Percentiles rank a stretch among this genome's conserved stretches.
phyloP scores from a whole-genome alignment of 352 stramenopile species.

The Phytophthora cryptogea region DNA sequence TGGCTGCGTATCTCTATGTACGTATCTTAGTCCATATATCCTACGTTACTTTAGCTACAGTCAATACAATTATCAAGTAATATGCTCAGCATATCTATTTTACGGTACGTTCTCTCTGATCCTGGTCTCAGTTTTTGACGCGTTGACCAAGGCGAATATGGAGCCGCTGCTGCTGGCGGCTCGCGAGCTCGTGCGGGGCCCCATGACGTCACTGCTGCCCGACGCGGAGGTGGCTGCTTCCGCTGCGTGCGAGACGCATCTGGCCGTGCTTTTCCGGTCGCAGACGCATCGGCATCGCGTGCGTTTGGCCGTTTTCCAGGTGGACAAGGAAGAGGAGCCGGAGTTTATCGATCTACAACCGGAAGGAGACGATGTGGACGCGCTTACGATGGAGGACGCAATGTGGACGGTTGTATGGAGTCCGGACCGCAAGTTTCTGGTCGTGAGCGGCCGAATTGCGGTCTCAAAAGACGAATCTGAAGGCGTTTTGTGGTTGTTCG shows the following conservation, averaged over 20 bases:
- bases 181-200: constrained; percentile 36
- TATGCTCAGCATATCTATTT: neutral
- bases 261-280: constrained; percentile 43
- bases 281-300: constrained; percentile 26
- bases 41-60: neutral
- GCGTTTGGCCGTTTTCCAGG: constrained; percentile 42
- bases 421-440: constrained; percentile 52
- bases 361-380: neutral
- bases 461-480: constrained; percentile 18
- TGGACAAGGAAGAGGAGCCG: constrained; percentile 2
- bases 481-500: constrained; percentile 53
- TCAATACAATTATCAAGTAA: neutral
- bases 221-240: constrained; percentile 18
- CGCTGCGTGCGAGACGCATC: constrained; percentile 24
- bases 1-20: constrained; percentile 3
- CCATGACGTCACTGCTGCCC: neutral
- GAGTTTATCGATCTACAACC: constrained; percentile 32
- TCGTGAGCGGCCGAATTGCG: constrained; percentile 42
- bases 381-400: neutral
- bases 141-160: constrained; percentile 24
- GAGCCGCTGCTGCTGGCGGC: constrained; percentile 43
- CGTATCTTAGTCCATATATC: too few relatives aligned
- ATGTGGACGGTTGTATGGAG: constrained; percentile 57
- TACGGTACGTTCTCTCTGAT: neutral
- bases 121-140: constrained; percentile 23